Base-by-base conservation (phyloP, 2,329 filamentous ascomycete species). In the Pyricularia pennisetigena region DNA sequence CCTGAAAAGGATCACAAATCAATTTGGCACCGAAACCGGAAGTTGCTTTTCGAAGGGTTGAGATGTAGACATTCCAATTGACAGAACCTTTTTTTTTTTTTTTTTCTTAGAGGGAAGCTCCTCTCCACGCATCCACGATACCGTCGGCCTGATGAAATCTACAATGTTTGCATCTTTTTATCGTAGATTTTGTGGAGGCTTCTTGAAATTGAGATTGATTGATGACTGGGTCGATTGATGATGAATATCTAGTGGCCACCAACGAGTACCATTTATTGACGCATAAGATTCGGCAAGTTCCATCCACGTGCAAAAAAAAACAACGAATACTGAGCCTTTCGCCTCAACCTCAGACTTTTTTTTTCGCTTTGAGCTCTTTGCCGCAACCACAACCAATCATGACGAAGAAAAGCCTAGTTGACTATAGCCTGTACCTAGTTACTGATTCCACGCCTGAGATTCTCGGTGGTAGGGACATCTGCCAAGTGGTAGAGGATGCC, bases 371-470 rank as follows among this genome's bases (percentile, higher is more conserved):
- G 16, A n/a, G 9, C 32, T 14, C 32, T 4, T 8, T 49, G 16
- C 16, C 41, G 41, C 41, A n/a, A 6, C 12, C 26, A 16, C 1
- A 28, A 26, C n/a, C 35, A 35, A 59, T 32, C 54, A 70, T 70
- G 69, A 16, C 35, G 8, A 67, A 68, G 62, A 12, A 67, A 28
- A 10, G 3, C 59, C 24, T 57, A 3, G 82, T 90, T 64, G 88
- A 97, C 79, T 94, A 96, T 77, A 89, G 90, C 65, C 82, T 97
- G 57, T 97, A 97, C 77, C 85, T 97, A 69, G 94, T 97, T 73
- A 97, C 94, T 5, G 94, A 97, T 83, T 95, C 93, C 66, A 97
- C 93, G n/a, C 86, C 90, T 16, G 87, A 88, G 41, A 93, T 97
- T 72, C 87, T 97, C 62, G 91, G 91, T 68, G 80, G 84, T 71